A percentile compares a stretch with the other conserved stretches of the same genome.
These are phyloP conservation scores for Tetrahymena thermophila DNA, from an alignment of 73 alveolate species.

Conservation along the genomic window DNA sequence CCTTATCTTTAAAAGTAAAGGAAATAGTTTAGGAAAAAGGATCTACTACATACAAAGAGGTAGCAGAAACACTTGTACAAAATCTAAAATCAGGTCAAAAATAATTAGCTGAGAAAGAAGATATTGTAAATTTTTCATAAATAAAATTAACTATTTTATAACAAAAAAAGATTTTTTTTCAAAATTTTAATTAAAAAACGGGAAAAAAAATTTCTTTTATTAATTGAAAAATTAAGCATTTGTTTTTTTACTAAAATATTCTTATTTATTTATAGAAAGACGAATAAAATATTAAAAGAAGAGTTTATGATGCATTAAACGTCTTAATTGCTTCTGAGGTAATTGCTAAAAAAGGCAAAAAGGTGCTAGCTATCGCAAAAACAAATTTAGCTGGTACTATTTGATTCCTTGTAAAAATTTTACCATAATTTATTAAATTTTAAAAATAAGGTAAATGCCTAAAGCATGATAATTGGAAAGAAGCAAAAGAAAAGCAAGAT, in stretches of 20 bases:
- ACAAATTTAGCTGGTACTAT: background rate
- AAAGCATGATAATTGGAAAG: background rate
- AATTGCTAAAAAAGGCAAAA: slow-evolving; percentile 51
- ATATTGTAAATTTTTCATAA: background rate
- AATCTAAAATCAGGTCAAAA: background rate
- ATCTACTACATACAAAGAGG: background rate
- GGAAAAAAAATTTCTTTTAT: too few species aligned
- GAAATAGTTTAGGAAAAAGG: background rate
- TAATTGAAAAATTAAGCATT: too few species aligned
- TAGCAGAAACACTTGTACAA: background rate
- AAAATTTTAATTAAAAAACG: too few species aligned
- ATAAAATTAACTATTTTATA: background rate
- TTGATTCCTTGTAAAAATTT: background rate
- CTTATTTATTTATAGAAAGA: slow-evolving; percentile 12
- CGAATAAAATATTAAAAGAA: slow-evolving; percentile 73
- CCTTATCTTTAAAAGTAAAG: background rate
- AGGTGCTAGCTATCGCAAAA: background rate
- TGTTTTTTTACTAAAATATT: too few species aligned
- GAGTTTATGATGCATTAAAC: slow-evolving; percentile 88
- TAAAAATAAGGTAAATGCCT: background rate
- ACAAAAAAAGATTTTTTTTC: background rate
- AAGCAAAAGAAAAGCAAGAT: background rate
- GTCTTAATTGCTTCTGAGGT: slow-evolving; percentile 79
- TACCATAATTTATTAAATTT: background rate
- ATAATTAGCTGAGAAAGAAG: background rate